Evolutionary conservation across 495 filamentous ascomycete species (phyloP).

Genomic region (Daldinia concentrica): DNA sequence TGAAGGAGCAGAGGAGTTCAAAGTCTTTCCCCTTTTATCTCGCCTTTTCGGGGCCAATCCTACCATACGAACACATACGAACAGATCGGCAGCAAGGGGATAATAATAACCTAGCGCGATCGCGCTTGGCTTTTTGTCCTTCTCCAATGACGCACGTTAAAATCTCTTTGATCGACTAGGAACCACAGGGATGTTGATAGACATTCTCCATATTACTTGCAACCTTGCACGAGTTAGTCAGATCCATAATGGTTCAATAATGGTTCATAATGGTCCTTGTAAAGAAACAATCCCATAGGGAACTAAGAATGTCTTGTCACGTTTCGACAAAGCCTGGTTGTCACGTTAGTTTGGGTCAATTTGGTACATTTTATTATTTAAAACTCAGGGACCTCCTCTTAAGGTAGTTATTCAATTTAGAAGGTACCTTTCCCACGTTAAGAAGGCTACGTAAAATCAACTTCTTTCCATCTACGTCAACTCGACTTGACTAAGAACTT

Average conservation of each 20-base stretch:
- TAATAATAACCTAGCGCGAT: slow-evolving; percentile 36
- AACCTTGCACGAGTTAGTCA: slow-evolving; percentile 28
- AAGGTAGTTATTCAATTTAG: neutral
- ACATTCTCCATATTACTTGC: slow-evolving; percentile 38
- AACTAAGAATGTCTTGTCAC: slow-evolving; percentile 30
- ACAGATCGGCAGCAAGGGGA: slow-evolving; percentile 29
- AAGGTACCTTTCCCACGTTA: neutral
- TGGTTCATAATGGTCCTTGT: slow-evolving; percentile 23
- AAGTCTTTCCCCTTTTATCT: slow-evolving; percentile 38
- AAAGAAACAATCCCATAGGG: slow-evolving; percentile 34
- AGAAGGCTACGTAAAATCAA: slow-evolving; percentile 1
- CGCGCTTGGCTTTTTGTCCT: slow-evolving; percentile 33
- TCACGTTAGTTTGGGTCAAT: slow-evolving; percentile 1
- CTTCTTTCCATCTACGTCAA: neutral
- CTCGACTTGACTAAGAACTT: slow-evolving; percentile 11
- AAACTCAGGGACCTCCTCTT: slow-evolving; percentile 3
- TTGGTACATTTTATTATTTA: slow-evolving; percentile 14
- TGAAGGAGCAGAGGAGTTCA: slow-evolving; percentile 9
- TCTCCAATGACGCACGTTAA: slow-evolving; percentile 30
- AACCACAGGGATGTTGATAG: slow-evolving; percentile 35
- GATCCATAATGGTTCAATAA: neutral
- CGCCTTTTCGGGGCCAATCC: slow-evolving; percentile 26
- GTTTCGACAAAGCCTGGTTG: slow-evolving; percentile 16
- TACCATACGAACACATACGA: slow-evolving; percentile 5
- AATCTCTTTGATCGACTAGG: slow-evolving; percentile 35